Evolutionary conservation across 441 rosid genomes (phyloP).

Genomic region (Capsella rubella): DNA sequence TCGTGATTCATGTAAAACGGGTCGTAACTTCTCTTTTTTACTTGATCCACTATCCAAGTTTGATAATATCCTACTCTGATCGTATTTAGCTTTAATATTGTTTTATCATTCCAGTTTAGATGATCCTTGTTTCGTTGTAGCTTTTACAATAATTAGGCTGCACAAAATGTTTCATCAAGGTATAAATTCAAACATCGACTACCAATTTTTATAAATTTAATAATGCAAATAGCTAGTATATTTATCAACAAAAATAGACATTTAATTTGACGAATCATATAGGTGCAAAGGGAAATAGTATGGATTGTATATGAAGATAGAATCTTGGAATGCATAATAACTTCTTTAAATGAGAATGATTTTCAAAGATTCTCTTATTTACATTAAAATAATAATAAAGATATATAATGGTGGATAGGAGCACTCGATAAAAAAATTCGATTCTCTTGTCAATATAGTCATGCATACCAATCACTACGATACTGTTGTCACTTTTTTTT

Average conservation of each 20-base stretch:
- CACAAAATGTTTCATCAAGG: too few relatives aligned
- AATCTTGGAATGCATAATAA: slow-evolving; percentile 34
- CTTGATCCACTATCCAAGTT: too few relatives aligned
- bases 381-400: neutral
- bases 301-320: neutral
- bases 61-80: too few relatives aligned
- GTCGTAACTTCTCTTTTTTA: too few relatives aligned
- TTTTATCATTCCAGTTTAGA: too few relatives aligned
- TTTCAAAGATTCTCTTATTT: slow-evolving; percentile 23
- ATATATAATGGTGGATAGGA: slow-evolving; percentile 32
- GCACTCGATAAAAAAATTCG: slow-evolving; percentile 35
- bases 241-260: neutral
- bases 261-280: neutral
- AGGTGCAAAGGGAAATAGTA: neutral
- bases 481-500: neutral
- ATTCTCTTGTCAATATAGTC: slow-evolving; percentile 29
- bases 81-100: too few relatives aligned
- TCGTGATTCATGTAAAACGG: too few relatives aligned
- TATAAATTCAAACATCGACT: too few relatives aligned
- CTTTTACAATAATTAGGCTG: too few relatives aligned
- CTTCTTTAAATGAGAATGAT: neutral
- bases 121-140: too few relatives aligned
- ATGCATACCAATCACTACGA: slow-evolving; percentile 28
- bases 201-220: too few relatives aligned
- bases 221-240: too few relatives aligned